Evolutionary conservation across 73 alveolate species (phyloP).

Genomic region (Paramecium sonneborni): DNA sequence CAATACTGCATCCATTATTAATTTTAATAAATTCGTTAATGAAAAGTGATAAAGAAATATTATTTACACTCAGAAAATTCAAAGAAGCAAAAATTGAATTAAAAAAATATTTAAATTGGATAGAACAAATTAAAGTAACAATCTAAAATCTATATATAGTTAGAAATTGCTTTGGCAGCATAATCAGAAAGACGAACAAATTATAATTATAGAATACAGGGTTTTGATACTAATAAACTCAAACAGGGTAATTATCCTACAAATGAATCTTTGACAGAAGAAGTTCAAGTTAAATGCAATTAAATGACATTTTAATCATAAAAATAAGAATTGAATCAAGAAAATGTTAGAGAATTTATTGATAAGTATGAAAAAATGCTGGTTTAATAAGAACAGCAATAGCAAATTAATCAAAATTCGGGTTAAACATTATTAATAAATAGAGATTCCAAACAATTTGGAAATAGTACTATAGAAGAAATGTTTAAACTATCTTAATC

Average conservation of each 20-base stretch:
- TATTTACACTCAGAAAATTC: background rate
- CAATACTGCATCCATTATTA: constrained; percentile 3
- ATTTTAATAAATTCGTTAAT: background rate
- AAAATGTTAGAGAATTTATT: background rate
- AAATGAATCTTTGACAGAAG: background rate
- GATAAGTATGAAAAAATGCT: background rate
- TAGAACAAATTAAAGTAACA: background rate
- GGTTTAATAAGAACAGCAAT: background rate
- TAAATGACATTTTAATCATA: constrained; percentile 10
- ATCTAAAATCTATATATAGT: background rate
- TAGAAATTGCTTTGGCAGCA: background rate
- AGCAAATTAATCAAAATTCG: background rate
- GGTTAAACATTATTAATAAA: background rate
- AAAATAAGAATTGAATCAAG: background rate
- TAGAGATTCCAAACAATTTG: constrained; percentile 6
- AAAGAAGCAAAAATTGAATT: constrained; percentile 2
- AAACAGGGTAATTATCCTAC: background rate
- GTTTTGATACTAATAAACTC: background rate
- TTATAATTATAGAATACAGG: background rate
- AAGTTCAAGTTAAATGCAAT: background rate
- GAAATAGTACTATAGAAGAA: constrained; percentile 4
- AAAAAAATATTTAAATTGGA: constrained; percentile 12
- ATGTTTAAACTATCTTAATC: background rate
- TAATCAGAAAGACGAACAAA: background rate
- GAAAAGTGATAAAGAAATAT: constrained; percentile 26